Base-by-base conservation (phyloP, 495 filamentous ascomycete species). In the Aspergillus wentii region DNA sequence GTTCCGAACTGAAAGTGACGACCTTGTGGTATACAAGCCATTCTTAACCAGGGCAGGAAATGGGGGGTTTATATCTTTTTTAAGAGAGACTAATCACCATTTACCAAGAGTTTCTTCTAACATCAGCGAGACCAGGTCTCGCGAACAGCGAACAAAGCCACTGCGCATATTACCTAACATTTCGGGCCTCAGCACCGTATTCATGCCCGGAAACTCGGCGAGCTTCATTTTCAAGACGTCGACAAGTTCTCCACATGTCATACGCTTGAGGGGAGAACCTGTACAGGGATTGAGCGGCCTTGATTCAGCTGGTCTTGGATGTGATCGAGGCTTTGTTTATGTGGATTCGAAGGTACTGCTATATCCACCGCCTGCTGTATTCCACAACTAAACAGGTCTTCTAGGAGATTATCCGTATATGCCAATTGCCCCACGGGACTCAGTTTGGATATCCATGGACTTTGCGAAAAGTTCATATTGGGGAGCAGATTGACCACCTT, bases 21-120 rank as follows among this genome's bases (percentile, higher is more conserved):
- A 97, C 50, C 59, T 96, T 4, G 79, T 80, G n/a, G 69, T 96
- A 30, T 98, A 97, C 53, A 79, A 86, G 54, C 88, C 90, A 0
- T 88, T 82, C 54, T 68, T 73, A 41, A 59, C 41, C 61, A 4
- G 39, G 43, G 53, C 35, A 51, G 51, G 20, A 34, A 49, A 43
- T 36, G 57, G 18, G 41, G 15, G 35, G 14, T 56, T 59, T 5
- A 61, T 97, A 9, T 75, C 79, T 33, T 96, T 94, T 49, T 60
- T 80, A 10, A 94, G 94, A 49, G 65, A 90, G n/a, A 68, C 42
- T 74, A 90, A 66, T 61, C 72, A 39, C 62, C 73, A 38, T 50
- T 83, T 54, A 64, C 82, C 51, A 56, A 78, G 51, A 62, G 62
- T 54, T 40, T 14, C 58, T 13, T 58, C 74, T 30, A 66, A 68